phyloP scores from a whole-genome alignment of 345 rosid genomes.

The Eucalyptus decipiens region DNA sequence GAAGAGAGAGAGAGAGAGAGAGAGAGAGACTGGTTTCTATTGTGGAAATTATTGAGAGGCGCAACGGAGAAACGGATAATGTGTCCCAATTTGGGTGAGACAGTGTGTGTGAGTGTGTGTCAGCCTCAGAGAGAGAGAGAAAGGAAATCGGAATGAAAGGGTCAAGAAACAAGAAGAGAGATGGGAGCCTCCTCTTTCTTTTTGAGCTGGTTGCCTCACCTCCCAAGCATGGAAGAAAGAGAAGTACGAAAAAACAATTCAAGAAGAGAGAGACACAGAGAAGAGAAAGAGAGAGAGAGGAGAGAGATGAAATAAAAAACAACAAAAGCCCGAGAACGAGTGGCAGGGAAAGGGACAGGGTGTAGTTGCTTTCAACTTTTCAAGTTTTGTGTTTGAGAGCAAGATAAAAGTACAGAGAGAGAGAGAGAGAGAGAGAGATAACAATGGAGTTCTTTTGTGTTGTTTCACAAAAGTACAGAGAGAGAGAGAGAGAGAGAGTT shows the following conservation, averaged over 20 bases:
- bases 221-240: constrained; percentile 3
- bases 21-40: background rate
- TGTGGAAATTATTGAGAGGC: background rate
- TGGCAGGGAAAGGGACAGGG: constrained; percentile 45
- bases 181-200: background rate
- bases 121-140: background rate
- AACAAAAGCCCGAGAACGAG: constrained; percentile 10
- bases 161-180: background rate
- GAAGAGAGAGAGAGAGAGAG: background rate
- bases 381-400: background rate
- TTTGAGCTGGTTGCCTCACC: background rate
- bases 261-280: background rate
- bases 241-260: background rate
- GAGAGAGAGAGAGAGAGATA: background rate
- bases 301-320: background rate
- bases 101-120: background rate
- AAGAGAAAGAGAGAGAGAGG: background rate
- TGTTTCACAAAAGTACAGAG: background rate
- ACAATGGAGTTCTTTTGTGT: background rate
- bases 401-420: background rate
- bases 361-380: constrained; percentile 37
- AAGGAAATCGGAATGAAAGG: background rate
- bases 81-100: background rate
- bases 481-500: background rate
- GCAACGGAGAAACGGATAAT: background rate